A percentile compares a stretch with the other conserved stretches of the same genome.
These are phyloP conservation scores for Hapsidospora chrysogenum DNA, from an alignment of 495 filamentous ascomycete species.

Conservation along the genomic window DNA sequence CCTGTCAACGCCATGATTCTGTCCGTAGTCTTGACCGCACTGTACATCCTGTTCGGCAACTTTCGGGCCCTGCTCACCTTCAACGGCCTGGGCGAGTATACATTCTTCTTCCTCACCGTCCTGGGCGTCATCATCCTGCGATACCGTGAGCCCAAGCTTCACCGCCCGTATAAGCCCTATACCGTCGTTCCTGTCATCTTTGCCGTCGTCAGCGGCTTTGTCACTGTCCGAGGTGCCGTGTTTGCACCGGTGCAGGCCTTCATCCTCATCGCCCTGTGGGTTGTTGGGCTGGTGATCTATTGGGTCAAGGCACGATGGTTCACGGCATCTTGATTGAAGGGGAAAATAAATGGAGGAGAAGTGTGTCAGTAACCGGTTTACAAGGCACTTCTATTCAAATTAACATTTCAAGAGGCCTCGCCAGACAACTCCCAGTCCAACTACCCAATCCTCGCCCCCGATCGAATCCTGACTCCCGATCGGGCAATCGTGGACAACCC, in stretches of 20 bases:
- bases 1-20: slow-evolving; percentile 35
- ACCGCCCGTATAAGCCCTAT: slow-evolving; percentile 30
- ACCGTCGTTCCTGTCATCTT: slow-evolving; percentile 29
- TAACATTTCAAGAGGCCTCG: no score
- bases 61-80: slow-evolving; percentile 39
- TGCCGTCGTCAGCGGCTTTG: slow-evolving; percentile 33
- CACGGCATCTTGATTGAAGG: no score
- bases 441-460: no score
- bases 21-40: slow-evolving; percentile 23
- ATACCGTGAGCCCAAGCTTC: slow-evolving; percentile 26
- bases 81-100: slow-evolving; percentile 38
- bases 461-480: no score
- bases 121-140: slow-evolving; percentile 32
- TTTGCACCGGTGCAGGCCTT: slow-evolving; percentile 33
- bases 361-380: no score
- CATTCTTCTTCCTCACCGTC: slow-evolving; percentile 41
- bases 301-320: slow-evolving; percentile 8
- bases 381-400: no score
- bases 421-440: no score
- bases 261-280: slow-evolving; percentile 28
- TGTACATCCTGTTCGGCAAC: slow-evolving; percentile 39
- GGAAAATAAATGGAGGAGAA: no score
- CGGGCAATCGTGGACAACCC: no score
- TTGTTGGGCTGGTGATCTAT: slow-evolving; percentile 24
- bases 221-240: slow-evolving; percentile 32